Base-by-base conservation (phyloP, 164 flowering plant genomes). In the Nymphaea colorata region DNA sequence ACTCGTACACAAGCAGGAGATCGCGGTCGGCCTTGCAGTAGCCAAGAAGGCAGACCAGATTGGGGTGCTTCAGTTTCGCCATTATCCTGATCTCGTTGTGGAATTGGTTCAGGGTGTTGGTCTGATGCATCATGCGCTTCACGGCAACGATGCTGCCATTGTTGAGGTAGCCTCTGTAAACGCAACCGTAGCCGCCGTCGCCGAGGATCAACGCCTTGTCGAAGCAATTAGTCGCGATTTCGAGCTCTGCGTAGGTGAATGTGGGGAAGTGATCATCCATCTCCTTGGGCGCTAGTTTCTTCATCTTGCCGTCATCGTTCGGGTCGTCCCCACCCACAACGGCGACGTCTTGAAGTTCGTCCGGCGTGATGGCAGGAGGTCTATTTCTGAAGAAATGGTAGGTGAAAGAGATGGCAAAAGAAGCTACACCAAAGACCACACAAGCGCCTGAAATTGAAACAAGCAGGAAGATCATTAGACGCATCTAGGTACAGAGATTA, bases 171-270 rank as follows among this genome's bases (percentile, higher is more conserved):
- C 89, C 97, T 7, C 89, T 53, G 65, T 77, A 93, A 0, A 93
- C 98, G 0, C 92, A 86, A 2, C 98, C 98, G 67, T 89, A 93
- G 14, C 97, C 98, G 0, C 98, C 98, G 64, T 89, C 94, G 8
- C 98, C 98, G 64, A 91, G 78, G 67, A 87, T 93, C 44, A 91
- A 80, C 59, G 79, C 85, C 1, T 84, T 75, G 74, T 89, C 91
- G 79, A 93, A 93, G 7, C 59, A 59, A 51, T 87, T 84, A 7
- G 98, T 89, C 12, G 96, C 76, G 2, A 76, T 5, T 18, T 90
- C 91, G 4, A 93, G 92, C 80, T 90, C 98, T 45, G 86, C 96
- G 81, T 76, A 93, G 66, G 84, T 80, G 84, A 90, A 93, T 0
- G 83, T 87, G 0, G 97, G 96, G 64, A 41, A 61, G 7, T 5